A percentile compares a stretch with the other conserved stretches of the same genome.
Conservation (phyloP, 2,329 filamentous ascomycete genomes). For the Periconia sp. region DNA sequence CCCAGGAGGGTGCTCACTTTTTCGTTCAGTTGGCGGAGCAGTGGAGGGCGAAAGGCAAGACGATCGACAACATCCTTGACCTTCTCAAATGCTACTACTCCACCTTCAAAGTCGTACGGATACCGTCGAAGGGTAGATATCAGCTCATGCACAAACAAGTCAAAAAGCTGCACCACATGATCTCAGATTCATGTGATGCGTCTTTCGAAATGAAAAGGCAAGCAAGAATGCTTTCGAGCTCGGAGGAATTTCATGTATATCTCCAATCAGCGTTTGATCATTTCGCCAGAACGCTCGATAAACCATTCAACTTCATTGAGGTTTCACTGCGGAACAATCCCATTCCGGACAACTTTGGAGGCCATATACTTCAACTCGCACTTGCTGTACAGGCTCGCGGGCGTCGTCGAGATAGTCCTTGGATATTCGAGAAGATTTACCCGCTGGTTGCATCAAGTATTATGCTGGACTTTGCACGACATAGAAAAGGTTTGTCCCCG, state of each 20-base stretch:
- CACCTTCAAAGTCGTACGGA: constrained; percentile 40
- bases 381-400: constrained; percentile 48
- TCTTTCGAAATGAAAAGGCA: constrained; percentile 20
- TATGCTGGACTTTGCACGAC: constrained; percentile 53
- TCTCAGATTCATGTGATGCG: not conserved
- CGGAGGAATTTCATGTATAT: constrained; percentile 55
- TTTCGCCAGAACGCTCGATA: constrained; percentile 51
- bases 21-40: not conserved
- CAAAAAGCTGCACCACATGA: not conserved
- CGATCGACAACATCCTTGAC: not conserved
- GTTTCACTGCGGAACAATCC: constrained; percentile 52
- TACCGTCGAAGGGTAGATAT: constrained; percentile 53
- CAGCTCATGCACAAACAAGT: constrained; percentile 49
- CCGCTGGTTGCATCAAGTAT: constrained; percentile 59
- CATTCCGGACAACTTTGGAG: constrained; percentile 56
- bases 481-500: constrained; percentile 29
- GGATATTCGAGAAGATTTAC: constrained; percentile 52
- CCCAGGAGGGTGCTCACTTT: not conserved
- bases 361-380: constrained; percentile 56
- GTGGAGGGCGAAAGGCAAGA: not conserved
- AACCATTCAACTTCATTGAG: constrained; percentile 59
- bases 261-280: constrained; percentile 58
- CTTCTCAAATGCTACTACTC: not conserved
- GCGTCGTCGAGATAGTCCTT: constrained; percentile 19
- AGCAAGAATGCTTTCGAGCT: constrained; percentile 55